These are phyloP conservation scores for Globisporangium radiosum DNA, from an alignment of 352 stramenopile species.

Conservation along the genomic window DNA sequence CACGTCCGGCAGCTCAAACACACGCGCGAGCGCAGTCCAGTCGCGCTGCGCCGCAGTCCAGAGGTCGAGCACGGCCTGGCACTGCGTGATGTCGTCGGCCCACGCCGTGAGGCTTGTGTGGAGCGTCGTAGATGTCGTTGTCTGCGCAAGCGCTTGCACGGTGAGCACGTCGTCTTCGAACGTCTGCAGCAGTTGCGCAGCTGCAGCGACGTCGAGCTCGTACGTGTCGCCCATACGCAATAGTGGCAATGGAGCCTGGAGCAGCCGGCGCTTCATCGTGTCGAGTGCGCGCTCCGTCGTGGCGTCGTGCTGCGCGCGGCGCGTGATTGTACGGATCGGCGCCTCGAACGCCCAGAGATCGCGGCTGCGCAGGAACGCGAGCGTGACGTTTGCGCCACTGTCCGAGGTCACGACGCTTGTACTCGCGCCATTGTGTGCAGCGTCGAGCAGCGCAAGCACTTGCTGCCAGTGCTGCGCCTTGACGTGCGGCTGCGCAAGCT, in stretches of 20 bases:
- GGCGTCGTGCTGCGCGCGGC: slow-evolving; percentile 45
- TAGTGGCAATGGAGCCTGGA: slow-evolving; percentile 31
- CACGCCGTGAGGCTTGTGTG: slow-evolving; percentile 37
- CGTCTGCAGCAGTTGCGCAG: slow-evolving; percentile 24
- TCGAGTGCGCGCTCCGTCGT: slow-evolving; percentile 49
- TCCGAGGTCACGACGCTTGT: slow-evolving; percentile 42
- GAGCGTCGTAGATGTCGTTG: slow-evolving; percentile 28
- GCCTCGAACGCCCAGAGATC: slow-evolving; percentile 45
- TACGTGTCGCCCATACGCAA: slow-evolving; percentile 36
- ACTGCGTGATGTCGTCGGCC: slow-evolving; percentile 55
- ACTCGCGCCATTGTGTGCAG: slow-evolving; percentile 43
- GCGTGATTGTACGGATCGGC: slow-evolving; percentile 53
- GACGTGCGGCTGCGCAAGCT: slow-evolving; percentile 44
- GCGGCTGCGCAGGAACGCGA: slow-evolving; percentile 42
- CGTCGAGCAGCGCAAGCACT: slow-evolving; percentile 37
- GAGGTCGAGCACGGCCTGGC: slow-evolving; percentile 49
- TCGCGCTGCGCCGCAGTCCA: slow-evolving; percentile 48
- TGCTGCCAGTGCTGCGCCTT: slow-evolving; percentile 61
- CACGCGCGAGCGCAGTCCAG: slow-evolving; percentile 33
- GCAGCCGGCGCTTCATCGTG: slow-evolving; percentile 46
- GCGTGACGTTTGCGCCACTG: slow-evolving; percentile 32
- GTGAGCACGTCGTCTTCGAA: slow-evolving; percentile 55
- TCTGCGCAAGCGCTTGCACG: slow-evolving; percentile 47
- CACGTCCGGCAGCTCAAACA: slow-evolving; percentile 49
- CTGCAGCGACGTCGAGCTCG: slow-evolving; percentile 29